phyloP scores from a whole-genome alignment of 208 protist genomes.

The Naegleria gruberi region DNA sequence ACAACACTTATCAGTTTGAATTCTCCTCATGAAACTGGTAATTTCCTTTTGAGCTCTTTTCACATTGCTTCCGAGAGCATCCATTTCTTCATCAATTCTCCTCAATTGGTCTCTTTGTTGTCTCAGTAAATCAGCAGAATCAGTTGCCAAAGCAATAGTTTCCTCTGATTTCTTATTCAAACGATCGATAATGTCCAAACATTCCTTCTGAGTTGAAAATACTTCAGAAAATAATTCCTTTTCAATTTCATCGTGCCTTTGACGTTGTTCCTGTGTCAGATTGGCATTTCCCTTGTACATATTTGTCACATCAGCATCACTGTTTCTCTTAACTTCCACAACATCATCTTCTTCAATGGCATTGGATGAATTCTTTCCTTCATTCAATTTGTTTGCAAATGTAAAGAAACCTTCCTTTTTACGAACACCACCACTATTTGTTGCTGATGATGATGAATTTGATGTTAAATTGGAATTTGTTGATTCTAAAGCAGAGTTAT shows the following conservation, averaged over 20 bases:
- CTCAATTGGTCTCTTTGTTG: background rate
- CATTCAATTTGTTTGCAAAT: background rate
- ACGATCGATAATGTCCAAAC: background rate
- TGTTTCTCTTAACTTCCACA: background rate
- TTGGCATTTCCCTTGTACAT: background rate
- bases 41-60: background rate
- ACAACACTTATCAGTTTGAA: background rate
- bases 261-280: background rate
- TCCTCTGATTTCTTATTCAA: slow-evolving; percentile 8
- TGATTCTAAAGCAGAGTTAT: too few relatives aligned
- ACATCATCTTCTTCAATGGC: background rate
- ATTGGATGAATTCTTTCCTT: too few relatives aligned
- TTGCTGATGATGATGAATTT: background rate
- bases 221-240: background rate
- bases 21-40: background rate
- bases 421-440: background rate
- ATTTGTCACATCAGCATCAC: background rate
- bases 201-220: background rate
- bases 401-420: background rate
- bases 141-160: background rate
- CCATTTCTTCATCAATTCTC: background rate
- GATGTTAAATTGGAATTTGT: background rate
- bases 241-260: background rate
- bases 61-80: background rate
- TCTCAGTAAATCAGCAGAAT: background rate